A percentile compares a stretch with the other conserved stretches of the same genome.
Evolutionary conservation across 2,329 filamentous ascomycete genomes (phyloP).

Genomic region (Colletotrichum sp.): DNA sequence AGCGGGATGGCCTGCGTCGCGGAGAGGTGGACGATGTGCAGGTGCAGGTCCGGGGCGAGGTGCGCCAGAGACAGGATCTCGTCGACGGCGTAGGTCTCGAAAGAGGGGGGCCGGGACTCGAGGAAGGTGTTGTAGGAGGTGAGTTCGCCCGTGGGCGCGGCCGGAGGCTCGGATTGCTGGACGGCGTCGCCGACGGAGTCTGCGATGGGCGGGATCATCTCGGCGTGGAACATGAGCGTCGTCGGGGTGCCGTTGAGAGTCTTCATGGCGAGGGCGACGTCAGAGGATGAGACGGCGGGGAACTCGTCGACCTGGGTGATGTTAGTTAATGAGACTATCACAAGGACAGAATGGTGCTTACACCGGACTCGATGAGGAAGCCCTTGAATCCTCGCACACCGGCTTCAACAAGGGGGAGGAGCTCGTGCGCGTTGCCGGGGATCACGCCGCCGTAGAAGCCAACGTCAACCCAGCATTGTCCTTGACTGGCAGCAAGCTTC

Average conservation of each 20-base stretch:
- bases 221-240: conserved; percentile 98
- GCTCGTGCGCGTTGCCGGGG: conserved; percentile 82
- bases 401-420: conserved; percentile 80
- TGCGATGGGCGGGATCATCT: conserved; percentile 92
- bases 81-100: conserved; percentile 90
- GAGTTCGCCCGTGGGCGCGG: conserved; percentile 73
- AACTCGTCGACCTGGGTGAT: conserved; percentile 85
- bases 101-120: conserved; percentile 83
- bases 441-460: conserved; percentile 96
- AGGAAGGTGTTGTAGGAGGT: conserved; percentile 89
- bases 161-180: conserved; percentile 70
- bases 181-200: conserved; percentile 81
- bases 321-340: conserved; percentile 10
- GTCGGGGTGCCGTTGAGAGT: conserved; percentile 82
- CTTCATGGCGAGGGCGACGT: conserved; percentile 81
- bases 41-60: conserved; percentile 78
- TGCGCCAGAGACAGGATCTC: conserved; percentile 84
- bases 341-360: conserved; percentile 46
- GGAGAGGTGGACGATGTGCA: conserved; percentile 94
- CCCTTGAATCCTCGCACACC: conserved; percentile 97
- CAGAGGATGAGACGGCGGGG: conserved; percentile 81
- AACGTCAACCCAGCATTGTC: conserved; percentile 98
- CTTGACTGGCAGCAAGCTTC: conserved; percentile 83
- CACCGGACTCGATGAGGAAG: conserved; percentile 95
- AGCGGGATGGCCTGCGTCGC: conserved; percentile 88